Conservation (phyloP, 257 asterid genomes). For the Nicotiana attenuata region DNA sequence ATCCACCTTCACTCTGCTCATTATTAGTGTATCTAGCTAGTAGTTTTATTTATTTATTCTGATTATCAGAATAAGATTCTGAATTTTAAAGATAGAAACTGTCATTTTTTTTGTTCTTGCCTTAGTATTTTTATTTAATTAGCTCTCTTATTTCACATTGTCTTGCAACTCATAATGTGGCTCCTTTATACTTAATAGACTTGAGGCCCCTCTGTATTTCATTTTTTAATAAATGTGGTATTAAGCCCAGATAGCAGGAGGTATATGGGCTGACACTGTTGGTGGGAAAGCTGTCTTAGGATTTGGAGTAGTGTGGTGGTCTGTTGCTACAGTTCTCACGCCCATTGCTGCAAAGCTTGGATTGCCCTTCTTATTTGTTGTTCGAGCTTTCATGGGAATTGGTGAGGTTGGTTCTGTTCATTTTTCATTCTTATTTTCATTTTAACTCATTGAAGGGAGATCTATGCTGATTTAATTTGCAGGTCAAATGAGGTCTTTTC, state of each 20-base stretch:
- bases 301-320: constrained; percentile 97
- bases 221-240: neutral
- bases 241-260: constrained; percentile 76
- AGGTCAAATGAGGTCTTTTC: neutral
- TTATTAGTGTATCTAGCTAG: neutral
- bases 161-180: neutral
- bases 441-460: neutral
- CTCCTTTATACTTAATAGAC: neutral
- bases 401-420: constrained; percentile 67
- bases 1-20: neutral
- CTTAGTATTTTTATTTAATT: neutral
- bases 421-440: neutral
- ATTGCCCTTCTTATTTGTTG: constrained; percentile 74
- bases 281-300: constrained; percentile 89
- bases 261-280: constrained; percentile 93
- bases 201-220: constrained; percentile 9
- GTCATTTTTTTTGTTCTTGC: neutral
- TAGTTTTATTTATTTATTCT: neutral
- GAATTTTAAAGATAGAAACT: neutral
- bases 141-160: neutral
- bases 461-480: neutral
- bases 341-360: constrained; percentile 86
- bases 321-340: constrained; percentile 69
- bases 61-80: neutral
- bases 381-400: constrained; percentile 88